Evolutionary conservation across 306 rosid genomes (phyloP).

Genomic region (Cucumis cinereus): DNA sequence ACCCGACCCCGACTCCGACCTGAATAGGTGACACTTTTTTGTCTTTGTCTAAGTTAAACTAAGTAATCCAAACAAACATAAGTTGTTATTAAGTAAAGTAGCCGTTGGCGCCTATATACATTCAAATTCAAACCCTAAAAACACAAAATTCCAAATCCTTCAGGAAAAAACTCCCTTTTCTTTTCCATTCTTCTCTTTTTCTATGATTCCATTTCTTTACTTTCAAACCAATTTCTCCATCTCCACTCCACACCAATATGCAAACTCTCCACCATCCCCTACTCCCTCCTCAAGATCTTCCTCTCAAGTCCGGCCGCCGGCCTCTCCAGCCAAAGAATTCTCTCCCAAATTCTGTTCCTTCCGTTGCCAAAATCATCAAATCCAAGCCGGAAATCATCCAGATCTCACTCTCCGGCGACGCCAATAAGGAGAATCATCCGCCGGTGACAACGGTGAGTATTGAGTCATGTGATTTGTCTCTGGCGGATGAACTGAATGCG

Average conservation of each 20-base stretch:
- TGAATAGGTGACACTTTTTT: not conserved
- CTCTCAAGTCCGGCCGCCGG: conserved; percentile 48
- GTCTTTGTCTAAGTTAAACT: not conserved
- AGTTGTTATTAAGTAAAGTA: conserved; percentile 3
- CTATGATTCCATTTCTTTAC: conserved; percentile 2
- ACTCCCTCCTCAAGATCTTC: conserved; percentile 20
- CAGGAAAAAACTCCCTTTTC: not conserved
- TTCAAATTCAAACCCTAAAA: conserved; percentile 59
- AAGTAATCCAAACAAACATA: not conserved
- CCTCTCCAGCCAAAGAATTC: conserved; percentile 66
- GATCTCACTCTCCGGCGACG: conserved; percentile 12
- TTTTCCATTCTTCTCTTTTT: not conserved
- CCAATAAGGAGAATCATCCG: conserved; percentile 45
- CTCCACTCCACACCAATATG: conserved; percentile 13
- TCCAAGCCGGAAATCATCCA: conserved; percentile 18
- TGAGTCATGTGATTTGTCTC: conserved; percentile 39
- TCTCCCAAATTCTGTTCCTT: conserved; percentile 19
- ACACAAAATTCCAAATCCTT: not conserved
- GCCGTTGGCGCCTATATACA: conserved; percentile 79
- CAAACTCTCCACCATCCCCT: conserved; percentile 26
- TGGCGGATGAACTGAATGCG: conserved; percentile 76
- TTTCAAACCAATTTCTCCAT: not conserved
- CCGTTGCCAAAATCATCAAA: conserved; percentile 13
- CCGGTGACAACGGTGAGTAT: conserved; percentile 12
- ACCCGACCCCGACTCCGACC: not conserved